These are phyloP conservation scores for Trypanosoma platydactyli DNA, from an alignment of 208 protist genomes.

Conservation along the genomic window DNA sequence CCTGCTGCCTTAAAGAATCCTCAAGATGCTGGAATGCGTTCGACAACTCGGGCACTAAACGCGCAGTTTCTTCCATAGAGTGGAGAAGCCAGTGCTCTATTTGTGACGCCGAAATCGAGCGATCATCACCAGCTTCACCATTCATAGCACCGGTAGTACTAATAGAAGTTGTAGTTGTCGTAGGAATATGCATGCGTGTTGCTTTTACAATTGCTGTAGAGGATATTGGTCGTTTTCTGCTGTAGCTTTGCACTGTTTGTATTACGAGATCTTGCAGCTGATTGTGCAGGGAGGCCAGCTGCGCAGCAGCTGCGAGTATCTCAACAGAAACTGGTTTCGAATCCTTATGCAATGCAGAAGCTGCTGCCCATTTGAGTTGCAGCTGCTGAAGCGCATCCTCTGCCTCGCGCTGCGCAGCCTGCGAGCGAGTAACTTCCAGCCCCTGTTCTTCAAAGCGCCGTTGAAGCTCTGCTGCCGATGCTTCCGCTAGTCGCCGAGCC, in stretches of 20 bases:
- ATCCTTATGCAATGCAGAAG: not conserved
- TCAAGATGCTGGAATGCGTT: conserved; percentile 6
- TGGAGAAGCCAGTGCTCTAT: conserved; percentile 24
- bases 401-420: conserved; percentile 16
- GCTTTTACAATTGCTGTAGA: not conserved
- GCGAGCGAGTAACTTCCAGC: conserved; percentile 11
- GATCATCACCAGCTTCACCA: not conserved
- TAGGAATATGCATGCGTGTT: conserved; percentile 13
- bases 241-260: not conserved
- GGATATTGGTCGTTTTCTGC: not conserved
- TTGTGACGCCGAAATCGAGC: not conserved
- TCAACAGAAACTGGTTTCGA: conserved; percentile 10
- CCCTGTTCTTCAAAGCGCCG: conserved; percentile 5
- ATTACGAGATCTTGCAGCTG: conserved; percentile 15
- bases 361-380: not conserved
- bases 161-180: not conserved
- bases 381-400: not conserved
- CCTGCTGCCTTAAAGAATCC: conserved; percentile 9
- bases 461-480: not conserved
- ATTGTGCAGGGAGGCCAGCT: conserved; percentile 20
- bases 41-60: conserved; percentile 12
- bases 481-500: conserved; percentile 20
- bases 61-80: conserved; percentile 16
- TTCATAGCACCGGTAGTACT: not conserved
- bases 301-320: conserved; percentile 9